phyloP scores from a whole-genome alignment of 495 filamentous ascomycete genomes.

The Penicillium desertorum region DNA sequence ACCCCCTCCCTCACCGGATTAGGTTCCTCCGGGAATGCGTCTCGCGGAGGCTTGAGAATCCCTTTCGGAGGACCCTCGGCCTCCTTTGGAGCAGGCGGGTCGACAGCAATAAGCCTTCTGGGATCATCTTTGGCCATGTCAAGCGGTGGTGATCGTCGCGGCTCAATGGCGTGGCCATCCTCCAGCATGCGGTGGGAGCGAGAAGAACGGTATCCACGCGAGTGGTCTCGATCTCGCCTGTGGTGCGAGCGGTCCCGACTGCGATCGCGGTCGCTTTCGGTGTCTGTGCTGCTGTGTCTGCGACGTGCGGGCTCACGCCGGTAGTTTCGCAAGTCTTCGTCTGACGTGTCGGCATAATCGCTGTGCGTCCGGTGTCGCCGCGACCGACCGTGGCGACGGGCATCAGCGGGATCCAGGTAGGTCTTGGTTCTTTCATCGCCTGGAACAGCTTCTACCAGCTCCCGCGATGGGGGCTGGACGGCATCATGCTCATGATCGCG shows the following conservation, averaged over 20 bases:
- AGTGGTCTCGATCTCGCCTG: slow-evolving; percentile 9
- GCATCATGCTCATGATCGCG: slow-evolving; percentile 13
- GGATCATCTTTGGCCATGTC: slow-evolving; percentile 27
- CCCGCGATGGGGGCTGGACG: slow-evolving; percentile 18
- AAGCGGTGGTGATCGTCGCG: slow-evolving; percentile 13
- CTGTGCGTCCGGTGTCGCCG: slow-evolving; percentile 31
- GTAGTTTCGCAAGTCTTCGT: slow-evolving; percentile 42
- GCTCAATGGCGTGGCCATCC: slow-evolving; percentile 13
- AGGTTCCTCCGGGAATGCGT: slow-evolving; percentile 76
- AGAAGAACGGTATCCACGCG: slow-evolving; percentile 24
- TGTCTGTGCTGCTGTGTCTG: slow-evolving; percentile 29
- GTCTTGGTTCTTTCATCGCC: slow-evolving; percentile 18
- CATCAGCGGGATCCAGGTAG: slow-evolving; percentile 22
- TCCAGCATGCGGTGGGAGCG: slow-evolving; percentile 28
- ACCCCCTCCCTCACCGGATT: slow-evolving; percentile 84
- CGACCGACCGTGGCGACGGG: slow-evolving; percentile 29
- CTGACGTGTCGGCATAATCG: slow-evolving; percentile 37
- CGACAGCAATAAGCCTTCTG: slow-evolving; percentile 33
- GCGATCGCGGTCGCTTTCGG: slow-evolving; percentile 20
- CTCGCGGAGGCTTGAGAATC: slow-evolving; percentile 69
- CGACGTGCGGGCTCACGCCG: slow-evolving; percentile 33
- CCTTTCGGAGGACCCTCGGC: slow-evolving; percentile 55
- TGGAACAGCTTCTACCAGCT: slow-evolving; percentile 7
- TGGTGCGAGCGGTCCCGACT: slow-evolving; percentile 21
- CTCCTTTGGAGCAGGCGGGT: slow-evolving; percentile 35